These are phyloP conservation scores for Rosellinia necatrix DNA, from an alignment of 2,329 filamentous ascomycete species.

Conservation along the genomic window DNA sequence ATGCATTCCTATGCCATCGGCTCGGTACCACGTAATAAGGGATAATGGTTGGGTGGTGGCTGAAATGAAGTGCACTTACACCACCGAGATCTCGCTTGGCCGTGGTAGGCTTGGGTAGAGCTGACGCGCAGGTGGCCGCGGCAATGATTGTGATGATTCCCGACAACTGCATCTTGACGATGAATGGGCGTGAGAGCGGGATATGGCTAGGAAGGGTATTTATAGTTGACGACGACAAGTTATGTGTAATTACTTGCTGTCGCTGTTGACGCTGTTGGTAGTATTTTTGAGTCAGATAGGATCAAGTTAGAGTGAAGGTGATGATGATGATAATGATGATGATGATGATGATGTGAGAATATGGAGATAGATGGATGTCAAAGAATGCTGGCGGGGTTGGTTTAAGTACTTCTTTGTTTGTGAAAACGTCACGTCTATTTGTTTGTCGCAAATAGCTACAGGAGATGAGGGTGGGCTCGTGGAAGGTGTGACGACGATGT, in stretches of 20 bases:
- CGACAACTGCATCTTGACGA: slow-evolving; percentile 35
- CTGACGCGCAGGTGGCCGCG: slow-evolving; percentile 32
- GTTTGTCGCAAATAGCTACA: slow-evolving; percentile 7
- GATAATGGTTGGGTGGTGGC: neutral
- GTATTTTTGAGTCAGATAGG: no score
- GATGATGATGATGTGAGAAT: neutral
- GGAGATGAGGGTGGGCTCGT: neutral
- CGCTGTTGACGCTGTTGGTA: no score
- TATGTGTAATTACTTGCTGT: no score
- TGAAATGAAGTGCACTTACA: slow-evolving; percentile 44
- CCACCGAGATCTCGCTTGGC: slow-evolving; percentile 51
- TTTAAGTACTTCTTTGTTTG: slow-evolving; percentile 17
- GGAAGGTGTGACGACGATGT: neutral
- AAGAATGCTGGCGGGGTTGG: neutral
- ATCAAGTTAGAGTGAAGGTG: no score
- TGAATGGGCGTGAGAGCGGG: slow-evolving; percentile 10
- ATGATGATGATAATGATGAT: neutral
- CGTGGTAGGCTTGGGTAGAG: slow-evolving; percentile 37
- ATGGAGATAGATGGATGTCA: neutral
- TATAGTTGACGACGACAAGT: no score
- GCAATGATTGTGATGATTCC: slow-evolving; percentile 32
- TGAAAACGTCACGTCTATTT: slow-evolving; percentile 15
- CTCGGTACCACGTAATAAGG: no score
- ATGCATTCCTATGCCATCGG: no score
- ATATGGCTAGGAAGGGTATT: slow-evolving; percentile 2